Base-by-base conservation (phyloP, 140 eudicot species). In the Bidens hawaiensis region DNA sequence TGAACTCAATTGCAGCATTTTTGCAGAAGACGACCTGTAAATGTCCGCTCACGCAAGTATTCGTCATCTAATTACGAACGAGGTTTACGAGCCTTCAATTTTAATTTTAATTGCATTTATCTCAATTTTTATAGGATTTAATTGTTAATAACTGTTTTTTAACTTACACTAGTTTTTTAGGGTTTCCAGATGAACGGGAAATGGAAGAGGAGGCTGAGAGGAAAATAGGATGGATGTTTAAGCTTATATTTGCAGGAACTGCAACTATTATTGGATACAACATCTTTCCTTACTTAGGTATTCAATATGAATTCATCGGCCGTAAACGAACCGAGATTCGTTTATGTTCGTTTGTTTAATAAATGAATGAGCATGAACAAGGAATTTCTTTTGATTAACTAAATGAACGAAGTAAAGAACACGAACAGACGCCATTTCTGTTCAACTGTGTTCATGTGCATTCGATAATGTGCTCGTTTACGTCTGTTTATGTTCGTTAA, bases 271-370 rank as follows among this genome's bases (percentile, higher is more conserved):
- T 83, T 40, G 96, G 80, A 57, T 93, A 84, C 80, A 76, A 81
- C 65, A 74, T 93, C 57, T 81, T 93, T 72, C 99, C 99, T 3
- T 93, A 87, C 84, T 62, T 88, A 74, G 96, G 94, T 90, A 81
- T 75, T 66, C 66, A 16, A n/a, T n/a, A n/a, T n/a, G n/a, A n/a
- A n/a, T n/a, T n/a, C n/a, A n/a, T n/a, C n/a, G n/a, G n/a, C n/a
- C n/a, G n/a, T n/a, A n/a, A n/a, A n/a, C n/a, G n/a, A n/a, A n/a
- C n/a, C n/a, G n/a, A n/a, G n/a, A n/a, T n/a, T n/a, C n/a, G n/a
- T n/a, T n/a, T n/a, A n/a, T n/a, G n/a, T n/a, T n/a, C n/a, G n/a
- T n/a, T n/a, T n/a, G n/a, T n/a, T n/a, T n/a, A n/a, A n/a, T n/a
- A n/a, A n/a, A n/a, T n/a, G n/a, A n/a, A n/a, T n/a, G n/a, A n/a